Evolutionary conservation across 768 basidiomycete genomes (phyloP).

Genomic region (Peribolospora kevripleyi): DNA sequence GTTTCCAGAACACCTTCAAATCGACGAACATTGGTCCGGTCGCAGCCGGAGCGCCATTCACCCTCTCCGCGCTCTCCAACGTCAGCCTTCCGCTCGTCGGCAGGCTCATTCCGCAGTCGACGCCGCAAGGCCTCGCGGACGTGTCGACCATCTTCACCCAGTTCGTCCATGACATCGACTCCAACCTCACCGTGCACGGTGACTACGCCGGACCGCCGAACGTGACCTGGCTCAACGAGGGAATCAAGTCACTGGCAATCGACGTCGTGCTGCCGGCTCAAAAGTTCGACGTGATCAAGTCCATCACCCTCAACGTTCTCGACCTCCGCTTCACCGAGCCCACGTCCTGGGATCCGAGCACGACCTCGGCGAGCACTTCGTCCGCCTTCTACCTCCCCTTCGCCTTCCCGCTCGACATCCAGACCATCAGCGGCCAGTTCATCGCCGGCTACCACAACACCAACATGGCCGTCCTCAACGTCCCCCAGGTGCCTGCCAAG

Average conservation of each 20-base stretch:
- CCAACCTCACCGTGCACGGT: conserved; percentile 14
- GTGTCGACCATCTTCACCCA: conserved; percentile 46
- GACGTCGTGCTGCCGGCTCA: conserved; percentile 31
- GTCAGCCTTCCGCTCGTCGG: conserved; percentile 34
- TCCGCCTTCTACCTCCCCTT: conserved; percentile 46
- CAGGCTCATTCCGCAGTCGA: conserved; percentile 38
- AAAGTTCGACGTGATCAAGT: conserved; percentile 36
- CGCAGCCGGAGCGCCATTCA: conserved; percentile 28
- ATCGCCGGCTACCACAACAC: conserved; percentile 28
- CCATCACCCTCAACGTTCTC: conserved; percentile 36
- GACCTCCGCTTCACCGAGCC: conserved; percentile 33
- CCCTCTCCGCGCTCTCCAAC: conserved; percentile 31
- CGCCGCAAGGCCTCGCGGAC: conserved; percentile 28
- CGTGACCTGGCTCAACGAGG: conserved; percentile 47
- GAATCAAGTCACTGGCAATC: conserved; percentile 37
- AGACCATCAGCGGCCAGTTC: conserved; percentile 35
- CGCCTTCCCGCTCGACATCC: conserved; percentile 42
- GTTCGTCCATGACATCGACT: conserved; percentile 24
- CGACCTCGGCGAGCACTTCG: conserved; percentile 35
- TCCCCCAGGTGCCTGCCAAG: conserved; percentile 32
- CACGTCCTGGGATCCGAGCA: conserved; percentile 34
- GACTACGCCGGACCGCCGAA: conserved; percentile 14
- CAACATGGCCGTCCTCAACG: conserved; percentile 34
- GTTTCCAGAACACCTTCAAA: conserved; percentile 35
- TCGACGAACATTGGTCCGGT: conserved; percentile 33